phyloP scores from a whole-genome alignment of 148 eudicot genomes.

The Silene uniflora region DNA sequence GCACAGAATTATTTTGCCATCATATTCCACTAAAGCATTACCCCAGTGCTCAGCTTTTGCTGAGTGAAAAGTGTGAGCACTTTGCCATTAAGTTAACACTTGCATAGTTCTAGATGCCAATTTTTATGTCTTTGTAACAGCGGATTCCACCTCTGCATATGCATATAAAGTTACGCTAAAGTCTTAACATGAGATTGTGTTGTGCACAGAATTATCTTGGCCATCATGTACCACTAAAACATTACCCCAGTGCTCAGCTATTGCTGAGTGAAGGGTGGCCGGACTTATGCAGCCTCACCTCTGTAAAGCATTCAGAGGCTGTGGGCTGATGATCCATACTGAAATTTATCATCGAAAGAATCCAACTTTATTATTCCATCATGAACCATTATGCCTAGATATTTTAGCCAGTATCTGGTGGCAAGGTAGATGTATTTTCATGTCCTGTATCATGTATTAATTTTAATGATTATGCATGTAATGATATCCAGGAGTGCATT shows the following conservation, averaged over 20 bases:
- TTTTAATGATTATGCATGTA: too few species aligned
- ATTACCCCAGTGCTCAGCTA: neutral
- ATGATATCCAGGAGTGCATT: too few species aligned
- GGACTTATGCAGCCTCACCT: neutral
- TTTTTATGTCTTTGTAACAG: neutral
- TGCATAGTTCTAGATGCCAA: constrained; percentile 15
- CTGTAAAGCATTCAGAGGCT: too few species aligned
- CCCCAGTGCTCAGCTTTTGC: neutral
- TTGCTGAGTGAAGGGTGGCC: neutral
- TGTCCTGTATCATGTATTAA: neutral
- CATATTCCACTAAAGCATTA: neutral
- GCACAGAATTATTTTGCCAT: neutral
- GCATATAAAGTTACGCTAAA: neutral
- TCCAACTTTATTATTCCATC: neutral
- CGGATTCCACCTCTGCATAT: neutral
- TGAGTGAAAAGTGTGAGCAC: constrained; percentile 22
- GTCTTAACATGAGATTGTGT: constrained; percentile 5
- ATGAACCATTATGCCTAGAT: neutral
- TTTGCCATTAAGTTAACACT: neutral
- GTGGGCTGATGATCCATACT: too few species aligned
- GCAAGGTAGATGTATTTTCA: neutral
- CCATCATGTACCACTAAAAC: neutral
- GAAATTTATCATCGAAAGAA: neutral
- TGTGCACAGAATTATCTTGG: neutral
- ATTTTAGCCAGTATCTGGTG: neutral